These are phyloP conservation scores for Metschnikowia anglica DNA, from an alignment of 805 yeast species.

Conservation along the genomic window DNA sequence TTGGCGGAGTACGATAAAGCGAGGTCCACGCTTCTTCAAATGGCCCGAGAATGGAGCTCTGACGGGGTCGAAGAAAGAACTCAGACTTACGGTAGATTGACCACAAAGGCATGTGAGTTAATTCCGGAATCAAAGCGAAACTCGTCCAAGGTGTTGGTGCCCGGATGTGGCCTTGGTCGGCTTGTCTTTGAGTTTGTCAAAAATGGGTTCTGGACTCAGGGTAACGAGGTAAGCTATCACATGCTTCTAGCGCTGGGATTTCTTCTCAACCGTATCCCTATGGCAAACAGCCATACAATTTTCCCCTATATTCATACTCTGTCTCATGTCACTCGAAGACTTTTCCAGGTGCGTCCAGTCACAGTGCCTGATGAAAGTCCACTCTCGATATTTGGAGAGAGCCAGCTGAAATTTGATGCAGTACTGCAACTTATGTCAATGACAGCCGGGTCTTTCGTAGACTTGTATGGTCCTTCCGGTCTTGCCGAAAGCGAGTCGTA, in stretches of 20 bases:
- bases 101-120: conserved; percentile 31
- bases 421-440: conserved; percentile 57
- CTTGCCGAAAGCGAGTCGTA: conserved; percentile 35
- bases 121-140: conserved; percentile 42
- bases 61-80: conserved; percentile 51
- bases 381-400: conserved; percentile 25
- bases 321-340: conserved; percentile 45
- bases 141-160: conserved; percentile 48
- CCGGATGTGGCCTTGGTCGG: conserved; percentile 67
- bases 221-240: conserved; percentile 65
- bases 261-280: conserved; percentile 48
- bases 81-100: conserved; percentile 37
- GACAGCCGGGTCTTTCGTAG: conserved; percentile 71
- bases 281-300: conserved; percentile 40
- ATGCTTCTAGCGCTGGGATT: conserved; percentile 59
- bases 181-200: conserved; percentile 54
- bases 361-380: conserved; percentile 55
- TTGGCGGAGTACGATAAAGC: conserved; percentile 55
- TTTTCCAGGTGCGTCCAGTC: conserved; percentile 50
- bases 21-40: conserved; percentile 52
- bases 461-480: conserved; percentile 56
- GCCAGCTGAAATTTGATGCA: background rate
- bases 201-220: conserved; percentile 61
- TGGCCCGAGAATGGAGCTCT: conserved; percentile 60
- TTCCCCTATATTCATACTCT: conserved; percentile 57